Evolutionary conservation across 371 early-diverging fungal genomes (phyloP), one percentile per base, ranked within the genome.

Genomic region (Rhizopus delemar): DNA sequence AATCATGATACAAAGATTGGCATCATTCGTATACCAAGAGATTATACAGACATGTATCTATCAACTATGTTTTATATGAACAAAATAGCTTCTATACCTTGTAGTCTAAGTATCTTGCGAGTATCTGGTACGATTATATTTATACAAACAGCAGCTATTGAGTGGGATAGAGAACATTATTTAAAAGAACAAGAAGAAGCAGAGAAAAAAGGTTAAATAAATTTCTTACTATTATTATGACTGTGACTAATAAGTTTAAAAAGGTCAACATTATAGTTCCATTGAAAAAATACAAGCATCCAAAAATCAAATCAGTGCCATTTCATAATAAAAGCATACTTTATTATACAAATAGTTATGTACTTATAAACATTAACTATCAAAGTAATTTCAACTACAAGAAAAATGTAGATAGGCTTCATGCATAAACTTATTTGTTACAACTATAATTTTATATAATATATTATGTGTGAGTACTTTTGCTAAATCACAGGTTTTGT

Each of bases 31-130:
- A 69, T 69, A 8, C 69, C 71, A 8, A 50, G 80, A 50, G 80
- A 79, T 29, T 71, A 65, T 38, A 51, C 65, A 5, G 69, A 74
- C 46, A 67, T 79, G 64, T 56, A 69, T 39, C 45, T 76, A 11
- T 63, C 64, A 2, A 56, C 71, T 13, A 46, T 76, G 62, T 79
- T 79, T 35, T 79, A 69, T 41, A 67, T 79, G 22, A 74, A 74
- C 29, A 57, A 72, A 49, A 63, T 79, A 13, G 62, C 54, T 8
- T 31, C 62, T 3, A 48, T 65, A 46, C 62, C 73, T 9, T 74
- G 73, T 46, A 63, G 62, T 56, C 66, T 77, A 33, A 62, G 60
- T 35, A 63, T 67, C 11, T 57, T 74, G 22, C 70, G 69, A 43
- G 70, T 70, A 8, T 74, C 78, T 8, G 77, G 75, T 49, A 75